Conservation (phyloP, 1,284 basidiomycete species). For the Tylopilus sp. region DNA sequence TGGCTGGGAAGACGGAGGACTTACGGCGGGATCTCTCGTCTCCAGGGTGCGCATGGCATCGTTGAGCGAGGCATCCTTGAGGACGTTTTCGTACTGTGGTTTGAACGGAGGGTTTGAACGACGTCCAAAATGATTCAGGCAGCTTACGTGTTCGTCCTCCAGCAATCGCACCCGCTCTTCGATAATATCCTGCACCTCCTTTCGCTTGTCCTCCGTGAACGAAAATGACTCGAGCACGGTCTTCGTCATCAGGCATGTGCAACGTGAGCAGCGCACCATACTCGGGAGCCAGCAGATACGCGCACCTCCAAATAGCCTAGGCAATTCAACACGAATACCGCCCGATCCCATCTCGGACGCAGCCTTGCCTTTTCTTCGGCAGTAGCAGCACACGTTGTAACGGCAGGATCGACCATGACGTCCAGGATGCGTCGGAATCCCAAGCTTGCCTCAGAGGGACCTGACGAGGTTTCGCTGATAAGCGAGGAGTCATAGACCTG, state of each 20-base stretch:
- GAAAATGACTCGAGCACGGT: constrained; percentile 65
- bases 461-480: constrained; percentile 46
- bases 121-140: no score
- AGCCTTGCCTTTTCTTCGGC: constrained; percentile 60
- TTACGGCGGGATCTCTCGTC: constrained; percentile 46
- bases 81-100: constrained; percentile 63
- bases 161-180: constrained; percentile 60
- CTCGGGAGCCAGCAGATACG: neutral
- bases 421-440: constrained; percentile 65
- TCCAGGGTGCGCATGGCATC: constrained; percentile 57
- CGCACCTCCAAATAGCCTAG: constrained; percentile 70
- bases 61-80: constrained; percentile 71
- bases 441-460: constrained; percentile 7
- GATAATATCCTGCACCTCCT: constrained; percentile 56
- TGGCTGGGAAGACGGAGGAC: no score
- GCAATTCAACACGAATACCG: constrained; percentile 82
- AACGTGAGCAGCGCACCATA: neutral
- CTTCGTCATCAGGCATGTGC: no score
- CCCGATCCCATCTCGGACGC: constrained; percentile 66
- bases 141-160: constrained; percentile 75
- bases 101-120: neutral
- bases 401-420: constrained; percentile 75
- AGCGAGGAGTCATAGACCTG: constrained; percentile 81
- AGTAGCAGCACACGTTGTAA: constrained; percentile 69
- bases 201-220: constrained; percentile 65